Evolutionary conservation across 164 flowering plant genomes (phyloP), one percentile per base, ranked within the genome.

Genomic region (Annona squamosa): DNA sequence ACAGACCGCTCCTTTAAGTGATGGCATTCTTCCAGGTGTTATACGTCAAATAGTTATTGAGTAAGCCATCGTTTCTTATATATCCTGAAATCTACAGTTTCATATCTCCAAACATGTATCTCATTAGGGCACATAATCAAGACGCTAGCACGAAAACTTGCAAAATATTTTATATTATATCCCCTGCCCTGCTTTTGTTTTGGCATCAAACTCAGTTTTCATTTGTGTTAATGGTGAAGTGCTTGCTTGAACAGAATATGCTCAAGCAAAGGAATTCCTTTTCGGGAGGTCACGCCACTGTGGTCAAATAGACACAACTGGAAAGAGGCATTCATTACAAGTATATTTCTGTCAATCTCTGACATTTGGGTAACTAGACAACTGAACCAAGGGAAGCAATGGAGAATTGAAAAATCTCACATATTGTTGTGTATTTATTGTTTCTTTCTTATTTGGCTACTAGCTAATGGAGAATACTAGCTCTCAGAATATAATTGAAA

Each of bases 1-100:
- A 12, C 98, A 89, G 77, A 95, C 99, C n/a, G 94, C 98, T 76
- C 91, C 99, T 65, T 37, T 91, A 9, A 48, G 74, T 68, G 96
- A 88, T 75, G 93, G 97, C 78, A 86, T 93, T 65, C 97, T 95
- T 77, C 94, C 97, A 10, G 99, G 99, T 71, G 83, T 93, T 62
- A 78, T 90, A 46, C 91, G 96, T 43, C 89, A 91, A 78, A 67
- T 93, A 44, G 82, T 95, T 44, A 78, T 87, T 61, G 97, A 93
- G 99, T 95, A 82, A 78, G 90, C 79, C 47, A 45, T 46, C n/a
- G 46, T 68, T 63, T 42, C 46, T 41, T 43, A 9, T 66, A 46
- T 17, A 7, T 6, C 16, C 37, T 26, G 37, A 26, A 26, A 26
- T 41, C 3, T 17, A 41, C 17, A 7, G 13, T 42, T 41, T 66